Conservation (phyloP, 73 alveolate genomes). For the Paramecium bursaria region DNA sequence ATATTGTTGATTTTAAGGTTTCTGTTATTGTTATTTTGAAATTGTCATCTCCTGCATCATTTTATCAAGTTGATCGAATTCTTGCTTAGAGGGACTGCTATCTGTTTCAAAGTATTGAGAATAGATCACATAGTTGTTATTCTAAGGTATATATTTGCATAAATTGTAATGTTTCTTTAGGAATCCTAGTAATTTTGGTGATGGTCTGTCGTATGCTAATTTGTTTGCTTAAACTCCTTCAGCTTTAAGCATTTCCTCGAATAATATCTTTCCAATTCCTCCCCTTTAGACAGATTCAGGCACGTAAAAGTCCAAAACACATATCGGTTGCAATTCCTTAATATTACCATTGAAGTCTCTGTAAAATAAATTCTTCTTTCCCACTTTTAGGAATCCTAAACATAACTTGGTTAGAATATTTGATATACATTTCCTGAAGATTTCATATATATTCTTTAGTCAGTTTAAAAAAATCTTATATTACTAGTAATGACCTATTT, state of each 20-base stretch:
- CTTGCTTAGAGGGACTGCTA: not conserved
- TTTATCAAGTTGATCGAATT: not conserved
- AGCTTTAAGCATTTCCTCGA: conserved; percentile 83
- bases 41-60: conserved; percentile 50
- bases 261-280: conserved; percentile 93
- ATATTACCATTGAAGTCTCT: conserved; percentile 83
- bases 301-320: conserved; percentile 96
- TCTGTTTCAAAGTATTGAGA: conserved; percentile 84
- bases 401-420: conserved; percentile 63
- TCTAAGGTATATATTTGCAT: conserved; percentile 87
- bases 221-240: conserved; percentile 87
- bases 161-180: conserved; percentile 91
- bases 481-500: conserved; percentile 55
- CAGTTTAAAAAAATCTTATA: conserved; percentile 72
- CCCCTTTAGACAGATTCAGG: conserved; percentile 91
- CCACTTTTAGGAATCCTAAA: conserved; percentile 92
- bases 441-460: conserved; percentile 78
- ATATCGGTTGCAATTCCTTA: conserved; percentile 88
- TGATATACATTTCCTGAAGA: conserved; percentile 63
- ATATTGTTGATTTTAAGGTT: conserved; percentile 2
- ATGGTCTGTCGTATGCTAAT: conserved; percentile 96
- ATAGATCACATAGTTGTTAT: conserved; percentile 93
- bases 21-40: conserved; percentile 17
- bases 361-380: conserved; percentile 85
- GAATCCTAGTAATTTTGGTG: conserved; percentile 87